Percentiles rank a stretch among this genome's conserved stretches.
Conservation (phyloP, 2,329 filamentous ascomycete species). For the Nakataea oryzae region DNA sequence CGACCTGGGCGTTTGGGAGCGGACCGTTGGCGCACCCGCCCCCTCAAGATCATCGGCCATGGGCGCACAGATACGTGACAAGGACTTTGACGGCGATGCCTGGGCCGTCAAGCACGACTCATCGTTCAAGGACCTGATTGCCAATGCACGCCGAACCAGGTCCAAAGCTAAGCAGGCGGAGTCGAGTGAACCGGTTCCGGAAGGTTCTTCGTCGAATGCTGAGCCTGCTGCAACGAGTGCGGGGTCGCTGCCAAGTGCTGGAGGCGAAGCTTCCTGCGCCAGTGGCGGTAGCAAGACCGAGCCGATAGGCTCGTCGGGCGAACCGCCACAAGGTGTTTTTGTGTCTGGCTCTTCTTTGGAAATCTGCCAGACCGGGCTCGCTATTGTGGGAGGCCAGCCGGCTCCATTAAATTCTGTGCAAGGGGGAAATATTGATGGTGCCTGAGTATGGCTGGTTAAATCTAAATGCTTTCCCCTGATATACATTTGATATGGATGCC, state of each 20-base stretch:
- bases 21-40: slow-evolving; percentile 54
- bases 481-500: background rate
- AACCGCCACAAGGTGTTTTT: background rate
- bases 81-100: slow-evolving; percentile 73
- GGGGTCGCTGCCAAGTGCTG: background rate
- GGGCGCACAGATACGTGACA: slow-evolving; percentile 59
- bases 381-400: background rate
- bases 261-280: background rate
- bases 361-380: background rate
- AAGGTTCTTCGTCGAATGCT: background rate
- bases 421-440: background rate
- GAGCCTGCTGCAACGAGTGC: background rate
- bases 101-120: slow-evolving; percentile 65
- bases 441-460: background rate
- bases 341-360: background rate
- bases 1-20: slow-evolving; percentile 81
- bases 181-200: background rate
- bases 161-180: slow-evolving; percentile 20
- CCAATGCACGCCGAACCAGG: slow-evolving; percentile 55
- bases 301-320: background rate
- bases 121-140: slow-evolving; percentile 73
- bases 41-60: slow-evolving; percentile 15
- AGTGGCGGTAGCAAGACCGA: background rate
- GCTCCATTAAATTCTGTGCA: background rate
- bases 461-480: background rate